Conservation (phyloP, 2,329 filamentous ascomycete genomes). For the Amphichorda felina region DNA sequence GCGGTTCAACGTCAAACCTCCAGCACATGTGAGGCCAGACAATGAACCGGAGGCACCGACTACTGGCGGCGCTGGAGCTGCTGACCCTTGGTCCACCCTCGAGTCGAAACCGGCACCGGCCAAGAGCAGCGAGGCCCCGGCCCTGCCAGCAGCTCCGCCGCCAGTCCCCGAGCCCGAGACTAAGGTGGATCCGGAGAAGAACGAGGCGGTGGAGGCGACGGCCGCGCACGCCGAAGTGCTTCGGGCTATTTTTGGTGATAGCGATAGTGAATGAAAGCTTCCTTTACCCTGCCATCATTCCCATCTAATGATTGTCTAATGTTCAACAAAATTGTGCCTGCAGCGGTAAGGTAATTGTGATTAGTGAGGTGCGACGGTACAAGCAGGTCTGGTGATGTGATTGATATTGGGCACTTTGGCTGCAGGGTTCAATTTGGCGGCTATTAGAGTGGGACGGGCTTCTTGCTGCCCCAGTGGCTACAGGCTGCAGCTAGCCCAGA, state of each 20-base stretch:
- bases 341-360: too few relatives aligned
- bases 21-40: slow-evolving; percentile 44
- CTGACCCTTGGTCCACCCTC: neutral
- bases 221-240: slow-evolving; percentile 74
- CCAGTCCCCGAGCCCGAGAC: slow-evolving; percentile 9
- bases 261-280: slow-evolving; percentile 29
- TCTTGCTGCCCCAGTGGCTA: too few relatives aligned
- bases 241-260: slow-evolving; percentile 84
- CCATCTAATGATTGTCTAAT: too few relatives aligned
- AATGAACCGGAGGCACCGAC: slow-evolving; percentile 19
- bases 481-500: too few relatives aligned
- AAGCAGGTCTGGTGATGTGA: too few relatives aligned
- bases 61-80: too few relatives aligned
- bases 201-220: slow-evolving; percentile 54
- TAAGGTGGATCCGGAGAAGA: slow-evolving; percentile 58
- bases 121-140: neutral
- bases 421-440: too few relatives aligned
- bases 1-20: slow-evolving; percentile 77
- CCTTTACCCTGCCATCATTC: too few relatives aligned
- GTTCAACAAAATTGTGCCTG: too few relatives aligned
- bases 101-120: slow-evolving; percentile 5
- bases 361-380: too few relatives aligned
- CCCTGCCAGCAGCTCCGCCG: neutral
- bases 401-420: too few relatives aligned
- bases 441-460: too few relatives aligned